These are phyloP conservation scores for Fusarium temperatum DNA, from an alignment of 2,329 filamentous ascomycete genomes.

Conservation along the genomic window DNA sequence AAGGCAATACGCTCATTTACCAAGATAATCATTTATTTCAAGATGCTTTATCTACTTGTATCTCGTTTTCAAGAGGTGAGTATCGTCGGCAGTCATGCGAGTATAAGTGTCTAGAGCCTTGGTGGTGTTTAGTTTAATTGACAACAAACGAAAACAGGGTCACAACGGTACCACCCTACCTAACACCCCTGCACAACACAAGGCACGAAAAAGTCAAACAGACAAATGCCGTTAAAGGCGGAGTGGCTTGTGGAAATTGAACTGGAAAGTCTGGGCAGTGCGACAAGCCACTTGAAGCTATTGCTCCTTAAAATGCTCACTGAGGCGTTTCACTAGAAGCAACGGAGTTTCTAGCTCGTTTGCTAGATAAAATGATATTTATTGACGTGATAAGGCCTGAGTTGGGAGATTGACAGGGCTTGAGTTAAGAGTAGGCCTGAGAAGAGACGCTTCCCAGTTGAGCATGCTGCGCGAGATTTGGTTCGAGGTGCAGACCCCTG, in stretches of 20 bases:
- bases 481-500: slow-evolving; percentile 1
- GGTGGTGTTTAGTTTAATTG: background rate
- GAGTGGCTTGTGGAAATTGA: background rate
- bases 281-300: slow-evolving; percentile 8
- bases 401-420: background rate
- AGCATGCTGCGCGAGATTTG: slow-evolving; percentile 30
- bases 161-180: background rate
- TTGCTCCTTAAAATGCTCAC: background rate
- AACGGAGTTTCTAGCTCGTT: background rate
- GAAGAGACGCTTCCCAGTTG: background rate
- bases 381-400: background rate
- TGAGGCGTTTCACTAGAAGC: slow-evolving; percentile 1
- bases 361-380: background rate
- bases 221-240: background rate
- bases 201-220: background rate
- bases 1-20: no score
- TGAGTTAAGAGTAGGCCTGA: background rate
- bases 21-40: no score
- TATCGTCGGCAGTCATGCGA: background rate
- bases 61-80: no score
- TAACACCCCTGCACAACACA: background rate
- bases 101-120: background rate
- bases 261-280: background rate
- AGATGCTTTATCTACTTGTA: no score
- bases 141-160: background rate